Evolutionary conservation across 768 basidiomycete genomes (phyloP), one percentile per base, ranked within the genome.

Genomic region (Macrolepiota fuliginosa): DNA sequence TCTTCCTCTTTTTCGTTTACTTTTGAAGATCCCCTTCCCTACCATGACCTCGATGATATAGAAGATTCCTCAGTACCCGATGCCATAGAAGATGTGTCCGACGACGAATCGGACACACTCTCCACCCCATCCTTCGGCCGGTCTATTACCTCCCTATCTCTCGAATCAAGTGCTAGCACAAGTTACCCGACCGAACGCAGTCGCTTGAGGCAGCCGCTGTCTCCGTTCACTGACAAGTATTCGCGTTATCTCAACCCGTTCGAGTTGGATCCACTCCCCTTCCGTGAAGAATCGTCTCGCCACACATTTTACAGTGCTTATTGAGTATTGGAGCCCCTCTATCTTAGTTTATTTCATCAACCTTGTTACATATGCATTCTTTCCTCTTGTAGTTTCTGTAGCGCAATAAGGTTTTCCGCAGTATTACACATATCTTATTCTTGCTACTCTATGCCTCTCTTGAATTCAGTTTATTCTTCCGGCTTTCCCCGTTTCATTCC

Each of bases 31-130:
- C 79, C 88, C 50, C 78, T 89, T 49, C 86, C 90, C 58, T 89
- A 87, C 66, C 82, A 80, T 69, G 79, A 85, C 67, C 65, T 74
- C 64, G 84, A 88, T 74, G 86, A 89, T 74, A 68, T 83, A 65
- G 89, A 89, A 67, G 88, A 88, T 68, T 79, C 86, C 35, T 77
- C 88, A 29, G 83, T 91, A 46, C 90, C 89, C 47, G 91, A 92
- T 69, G 86, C 89, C 45, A 89, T 92, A 80, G 90, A 92, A 72
- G 91, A 92, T 73, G 84, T 82, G 39, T 92, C 91, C 49, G 91
- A 92, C 75, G 91, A 92, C 76, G 91, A 92, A 77, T 91, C 90
- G 15, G 91, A 92, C 67, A 76, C 82, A 4, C 83, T 79, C 10
- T 81, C 83, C 10, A 87, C 89, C 6, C 89, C 87, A 52, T 87